Evolutionary conservation across 73 alveolate genomes (phyloP).

Genomic region (Blepharisma japonicum): DNA sequence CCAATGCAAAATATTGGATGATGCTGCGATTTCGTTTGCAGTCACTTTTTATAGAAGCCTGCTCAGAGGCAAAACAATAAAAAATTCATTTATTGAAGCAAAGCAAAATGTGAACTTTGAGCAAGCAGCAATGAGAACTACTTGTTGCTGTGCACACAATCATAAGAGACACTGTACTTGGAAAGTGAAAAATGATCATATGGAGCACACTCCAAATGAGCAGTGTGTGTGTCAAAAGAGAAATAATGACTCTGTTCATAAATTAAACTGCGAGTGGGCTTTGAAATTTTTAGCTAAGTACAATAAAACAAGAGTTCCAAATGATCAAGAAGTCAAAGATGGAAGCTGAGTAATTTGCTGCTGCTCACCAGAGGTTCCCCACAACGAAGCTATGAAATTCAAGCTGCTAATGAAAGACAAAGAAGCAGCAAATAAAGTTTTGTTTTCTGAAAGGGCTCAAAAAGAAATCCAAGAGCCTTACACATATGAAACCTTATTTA

Average conservation of each 20-base stretch:
- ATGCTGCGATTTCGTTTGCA: slow-evolving; percentile 55
- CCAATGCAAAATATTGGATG: slow-evolving; percentile 50
- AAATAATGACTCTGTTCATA: slow-evolving; percentile 33
- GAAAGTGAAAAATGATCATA: slow-evolving; percentile 21
- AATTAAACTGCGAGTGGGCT: slow-evolving; percentile 38
- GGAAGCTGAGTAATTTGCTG: slow-evolving; percentile 53
- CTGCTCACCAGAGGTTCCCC: slow-evolving; percentile 62
- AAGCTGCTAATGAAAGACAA: slow-evolving; percentile 28
- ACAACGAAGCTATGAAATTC: slow-evolving; percentile 66
- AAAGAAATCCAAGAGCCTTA: background rate
- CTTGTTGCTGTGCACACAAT: slow-evolving; percentile 73
- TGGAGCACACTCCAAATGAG: background rate
- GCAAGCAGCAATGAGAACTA: slow-evolving; percentile 23
- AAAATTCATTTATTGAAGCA: slow-evolving; percentile 49
- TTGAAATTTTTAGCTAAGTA: slow-evolving; percentile 18
- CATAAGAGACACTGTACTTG: slow-evolving; percentile 50
- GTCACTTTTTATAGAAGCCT: slow-evolving; percentile 44
- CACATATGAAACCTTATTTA: background rate
- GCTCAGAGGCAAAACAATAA: slow-evolving; percentile 38
- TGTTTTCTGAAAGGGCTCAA: background rate
- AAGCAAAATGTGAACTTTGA: slow-evolving; percentile 37
- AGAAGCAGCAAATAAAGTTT: background rate
- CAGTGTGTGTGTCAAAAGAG: slow-evolving; percentile 13
- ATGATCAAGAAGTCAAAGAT: slow-evolving; percentile 33
- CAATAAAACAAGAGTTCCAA: slow-evolving; percentile 12